Conservation (phyloP, 169 alveolate species). For the Plasmodium chabaudi region DNA sequence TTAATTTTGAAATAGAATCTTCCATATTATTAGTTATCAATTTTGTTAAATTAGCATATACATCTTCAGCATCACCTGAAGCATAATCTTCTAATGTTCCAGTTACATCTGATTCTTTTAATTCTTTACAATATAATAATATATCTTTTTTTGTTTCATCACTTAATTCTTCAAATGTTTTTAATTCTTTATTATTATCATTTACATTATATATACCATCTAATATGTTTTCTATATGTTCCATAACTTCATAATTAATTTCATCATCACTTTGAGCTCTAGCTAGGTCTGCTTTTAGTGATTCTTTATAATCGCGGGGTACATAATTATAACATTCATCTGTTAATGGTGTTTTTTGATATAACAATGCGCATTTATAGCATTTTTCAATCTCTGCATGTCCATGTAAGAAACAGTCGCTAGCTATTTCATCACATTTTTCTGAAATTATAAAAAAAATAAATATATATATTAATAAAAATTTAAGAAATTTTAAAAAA, state of each 20-base stretch:
- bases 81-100: slow-evolving; percentile 6
- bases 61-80: background rate
- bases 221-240: background rate
- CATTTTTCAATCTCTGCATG: slow-evolving; percentile 30
- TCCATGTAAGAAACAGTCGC: slow-evolving; percentile 11
- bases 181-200: slow-evolving; percentile 1
- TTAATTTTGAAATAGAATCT: background rate
- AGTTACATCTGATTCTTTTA: slow-evolving; percentile 9
- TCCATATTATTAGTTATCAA: background rate
- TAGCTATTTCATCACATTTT: slow-evolving; percentile 13
- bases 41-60: background rate
- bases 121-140: background rate
- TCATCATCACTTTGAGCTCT: slow-evolving; percentile 12
- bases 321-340: slow-evolving; percentile 8
- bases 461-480: no score
- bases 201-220: background rate
- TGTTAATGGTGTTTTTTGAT: background rate
- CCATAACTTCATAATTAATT: background rate
- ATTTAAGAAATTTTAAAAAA: no score
- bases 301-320: background rate
- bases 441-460: slow-evolving; percentile 2
- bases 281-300: background rate
- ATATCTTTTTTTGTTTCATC: background rate
- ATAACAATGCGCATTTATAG: slow-evolving; percentile 9
- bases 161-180: background rate